Base-by-base conservation (phyloP, 345 rosid genomes). In the Erodium maritimum region DNA sequence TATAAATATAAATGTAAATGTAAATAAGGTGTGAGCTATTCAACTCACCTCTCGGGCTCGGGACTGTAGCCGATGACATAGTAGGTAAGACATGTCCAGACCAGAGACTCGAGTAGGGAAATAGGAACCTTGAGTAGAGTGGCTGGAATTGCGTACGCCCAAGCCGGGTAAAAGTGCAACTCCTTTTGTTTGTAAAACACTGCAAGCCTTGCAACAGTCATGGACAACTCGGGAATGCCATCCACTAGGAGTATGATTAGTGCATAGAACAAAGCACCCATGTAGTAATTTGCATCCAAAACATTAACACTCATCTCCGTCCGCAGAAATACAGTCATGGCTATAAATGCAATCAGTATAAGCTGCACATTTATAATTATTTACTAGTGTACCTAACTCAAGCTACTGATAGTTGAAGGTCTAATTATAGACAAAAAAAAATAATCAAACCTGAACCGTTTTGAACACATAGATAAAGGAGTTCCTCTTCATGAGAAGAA, bases 21-120 rank as follows among this genome's bases (percentile, higher is more conserved):
- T n/a, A n/a, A n/a, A n/a, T n/a, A n/a, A n/a, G n/a, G n/a, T n/a
- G n/a, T n/a, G n/a, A n/a, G n/a, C n/a, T n/a, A n/a, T n/a, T n/a
- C n/a, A n/a, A n/a, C 64, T 63, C 60, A 87, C 93, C 97, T 81
- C 52, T 70, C 74, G 23, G 65, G 77, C 64, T 87, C 85, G 46
- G 95, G 93, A 66, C 81, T 77, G 66, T 78, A 87, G 52, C 97
- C 97, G 19, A 82, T 80, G 58, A 72, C 87, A 71, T 81, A 86
- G 73, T 90, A 90, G 13, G 95, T 78, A 18, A 86, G 81, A 52
- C 73, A 57, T 4, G 86, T 80, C 93, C 88, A 85, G 22, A 75
- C 76, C 9, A 80, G 51, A 37, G 86, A 66, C 64, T 78, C 80
- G 37, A 82, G 13, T 16, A 85, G 54, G 1, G 86, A 82, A 34